Conservation (phyloP, 805 yeast species). For the Spathaspora sp. region DNA sequence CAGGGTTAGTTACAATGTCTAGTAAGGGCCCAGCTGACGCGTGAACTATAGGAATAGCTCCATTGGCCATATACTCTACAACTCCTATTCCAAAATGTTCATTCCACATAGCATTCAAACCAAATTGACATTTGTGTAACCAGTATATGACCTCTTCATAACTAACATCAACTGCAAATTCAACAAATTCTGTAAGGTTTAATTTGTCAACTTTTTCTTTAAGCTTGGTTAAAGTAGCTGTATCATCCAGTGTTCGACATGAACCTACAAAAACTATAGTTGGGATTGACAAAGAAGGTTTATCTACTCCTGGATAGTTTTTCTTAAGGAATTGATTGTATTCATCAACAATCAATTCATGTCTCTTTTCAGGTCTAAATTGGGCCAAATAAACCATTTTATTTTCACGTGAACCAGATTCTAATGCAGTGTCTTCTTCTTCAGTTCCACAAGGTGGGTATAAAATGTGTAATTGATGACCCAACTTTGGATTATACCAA, state of each 20-base stretch:
- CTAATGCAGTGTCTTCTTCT: constrained; percentile 11
- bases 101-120: constrained; percentile 98
- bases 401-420: constrained; percentile 27
- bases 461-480: constrained; percentile 42
- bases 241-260: constrained; percentile 68
- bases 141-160: constrained; percentile 57
- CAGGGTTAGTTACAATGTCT: constrained; percentile 63
- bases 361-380: constrained; percentile 94
- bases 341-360: constrained; percentile 61
- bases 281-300: constrained; percentile 32
- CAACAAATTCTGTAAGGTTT: constrained; percentile 31
- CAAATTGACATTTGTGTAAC: constrained; percentile 59
- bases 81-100: constrained; percentile 98
- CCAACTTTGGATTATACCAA: constrained; percentile 47
- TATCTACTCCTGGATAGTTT: constrained; percentile 10
- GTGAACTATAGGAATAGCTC: constrained; percentile 84
- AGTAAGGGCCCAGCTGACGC: constrained; percentile 92
- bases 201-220: constrained; percentile 34
- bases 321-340: constrained; percentile 51
- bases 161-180: constrained; percentile 71
- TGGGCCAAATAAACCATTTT: constrained; percentile 73
- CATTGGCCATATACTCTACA: constrained; percentile 86
- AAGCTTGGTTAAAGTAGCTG: constrained; percentile 50
- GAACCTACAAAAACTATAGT: constrained; percentile 79
- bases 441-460: constrained; percentile 92